A percentile compares a stretch with the other conserved stretches of the same genome.
Evolutionary conservation across 1,284 basidiomycete genomes (phyloP).

Genomic region (Moesziomyces sp.): DNA sequence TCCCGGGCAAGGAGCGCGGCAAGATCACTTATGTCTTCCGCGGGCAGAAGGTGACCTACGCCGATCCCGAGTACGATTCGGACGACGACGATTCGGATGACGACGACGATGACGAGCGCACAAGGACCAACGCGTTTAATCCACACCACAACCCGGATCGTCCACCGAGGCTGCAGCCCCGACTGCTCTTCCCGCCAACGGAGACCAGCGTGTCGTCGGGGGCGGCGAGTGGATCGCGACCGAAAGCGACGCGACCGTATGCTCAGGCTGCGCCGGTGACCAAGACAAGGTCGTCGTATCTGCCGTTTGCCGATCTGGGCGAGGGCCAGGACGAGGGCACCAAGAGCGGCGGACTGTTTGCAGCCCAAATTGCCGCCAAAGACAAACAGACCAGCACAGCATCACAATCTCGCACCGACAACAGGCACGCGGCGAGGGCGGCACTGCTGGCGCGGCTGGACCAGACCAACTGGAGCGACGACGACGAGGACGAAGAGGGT

Average conservation of each 20-base stretch:
- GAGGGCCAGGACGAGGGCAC: conserved; percentile 10
- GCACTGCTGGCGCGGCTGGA: conserved; percentile 45
- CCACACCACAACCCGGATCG: conserved; percentile 27
- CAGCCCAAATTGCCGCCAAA: conserved; percentile 29
- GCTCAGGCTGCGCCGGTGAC: background rate
- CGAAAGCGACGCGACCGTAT: background rate
- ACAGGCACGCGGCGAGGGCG: conserved; percentile 13
- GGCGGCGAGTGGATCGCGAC: background rate
- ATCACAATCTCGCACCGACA: background rate
- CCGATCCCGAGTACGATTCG: conserved; percentile 53
- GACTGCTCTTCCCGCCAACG: conserved; percentile 37
- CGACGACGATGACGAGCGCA: conserved; percentile 13
- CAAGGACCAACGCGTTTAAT: conserved; percentile 28
- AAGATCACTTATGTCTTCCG: conserved; percentile 60
- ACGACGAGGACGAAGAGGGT: conserved; percentile 32
- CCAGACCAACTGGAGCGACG: conserved; percentile 51
- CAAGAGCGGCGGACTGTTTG: conserved; percentile 28
- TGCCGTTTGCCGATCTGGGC: conserved; percentile 9
- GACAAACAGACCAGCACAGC: conserved; percentile 2
- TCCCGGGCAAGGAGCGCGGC: conserved; percentile 45
- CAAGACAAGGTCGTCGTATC: background rate
- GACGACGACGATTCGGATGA: conserved; percentile 44
- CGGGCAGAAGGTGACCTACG: conserved; percentile 53
- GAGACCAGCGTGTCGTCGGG: conserved; percentile 1
- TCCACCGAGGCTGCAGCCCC: conserved; percentile 40